Percentiles rank a stretch among this genome's conserved stretches.
These are phyloP conservation scores for Colletotrichum tamarilloi DNA, from an alignment of 2,329 filamentous ascomycete species.

Conservation along the genomic window DNA sequence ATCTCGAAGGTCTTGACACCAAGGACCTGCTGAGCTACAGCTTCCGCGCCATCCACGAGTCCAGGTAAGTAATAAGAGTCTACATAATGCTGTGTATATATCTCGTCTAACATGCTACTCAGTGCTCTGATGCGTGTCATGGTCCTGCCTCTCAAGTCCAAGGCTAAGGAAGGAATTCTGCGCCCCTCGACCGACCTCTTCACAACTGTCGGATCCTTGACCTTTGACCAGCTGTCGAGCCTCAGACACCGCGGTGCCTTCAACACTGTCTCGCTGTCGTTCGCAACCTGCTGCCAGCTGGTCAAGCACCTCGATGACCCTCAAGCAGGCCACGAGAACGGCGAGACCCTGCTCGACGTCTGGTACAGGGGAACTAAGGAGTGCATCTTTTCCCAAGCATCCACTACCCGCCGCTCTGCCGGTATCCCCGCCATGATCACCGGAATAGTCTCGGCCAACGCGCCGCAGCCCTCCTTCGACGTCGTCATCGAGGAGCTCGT, in stretches of 20 bases:
- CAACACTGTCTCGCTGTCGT: constrained; percentile 90
- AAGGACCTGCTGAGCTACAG: constrained; percentile 95
- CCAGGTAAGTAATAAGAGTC: constrained; percentile 68
- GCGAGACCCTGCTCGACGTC: constrained; percentile 62
- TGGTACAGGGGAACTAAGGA: constrained; percentile 81
- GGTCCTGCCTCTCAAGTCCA: constrained; percentile 63
- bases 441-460: constrained; percentile 79
- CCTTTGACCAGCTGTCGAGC: constrained; percentile 84
- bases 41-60: constrained; percentile 94
- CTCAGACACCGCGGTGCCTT: constrained; percentile 93
- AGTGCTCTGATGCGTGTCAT: constrained; percentile 79
- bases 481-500: constrained; percentile 73
- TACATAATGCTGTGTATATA: too few relatives aligned
- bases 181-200: constrained; percentile 67
- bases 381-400: constrained; percentile 80
- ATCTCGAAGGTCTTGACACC: constrained; percentile 77
- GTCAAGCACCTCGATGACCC: constrained; percentile 57
- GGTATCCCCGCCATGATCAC: constrained; percentile 90
- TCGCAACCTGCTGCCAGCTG: constrained; percentile 80
- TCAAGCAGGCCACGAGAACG: constrained; percentile 33
- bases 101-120: constrained; percentile 11
- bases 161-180: constrained; percentile 55
- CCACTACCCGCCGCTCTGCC: constrained; percentile 89
- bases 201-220: constrained; percentile 74
- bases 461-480: constrained; percentile 69